These are phyloP conservation scores for Pseudozyma sp. DNA, from an alignment of 1,284 basidiomycete species.

Conservation along the genomic window DNA sequence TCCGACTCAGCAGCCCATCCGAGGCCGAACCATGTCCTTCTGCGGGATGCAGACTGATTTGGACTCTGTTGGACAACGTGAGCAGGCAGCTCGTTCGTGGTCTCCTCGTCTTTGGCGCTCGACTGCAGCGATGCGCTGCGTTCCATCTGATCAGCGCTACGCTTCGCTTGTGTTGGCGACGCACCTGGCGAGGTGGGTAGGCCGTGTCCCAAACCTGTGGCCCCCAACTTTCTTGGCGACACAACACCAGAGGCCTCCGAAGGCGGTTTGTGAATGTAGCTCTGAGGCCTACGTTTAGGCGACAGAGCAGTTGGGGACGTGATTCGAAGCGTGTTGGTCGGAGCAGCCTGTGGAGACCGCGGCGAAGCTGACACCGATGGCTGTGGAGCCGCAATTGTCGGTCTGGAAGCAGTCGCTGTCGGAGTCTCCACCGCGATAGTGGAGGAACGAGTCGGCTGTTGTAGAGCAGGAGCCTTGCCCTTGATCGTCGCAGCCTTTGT, in stretches of 20 bases:
- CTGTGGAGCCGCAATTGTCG: neutral
- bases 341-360: constrained; percentile 2
- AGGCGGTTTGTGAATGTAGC: constrained; percentile 31
- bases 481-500: constrained; percentile 4
- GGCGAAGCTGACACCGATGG: neutral
- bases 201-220: constrained; percentile 19
- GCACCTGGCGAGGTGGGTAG: constrained; percentile 14
- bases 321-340: neutral
- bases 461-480: constrained; percentile 12
- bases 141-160: constrained; percentile 42
- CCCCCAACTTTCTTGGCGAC: constrained; percentile 27
- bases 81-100: neutral
- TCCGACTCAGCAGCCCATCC: constrained; percentile 14
- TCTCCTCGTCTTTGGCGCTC: constrained; percentile 4
- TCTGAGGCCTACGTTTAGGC: constrained; percentile 26
- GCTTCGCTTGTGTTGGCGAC: constrained; percentile 19
- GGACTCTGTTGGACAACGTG: constrained; percentile 8
- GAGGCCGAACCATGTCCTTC: constrained; percentile 48
- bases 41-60: constrained; percentile 17
- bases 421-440: constrained; percentile 16
- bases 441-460: constrained; percentile 6
- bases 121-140: constrained; percentile 17
- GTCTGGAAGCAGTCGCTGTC: neutral
- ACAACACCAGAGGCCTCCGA: constrained; percentile 21
- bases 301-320: constrained; percentile 12